Percentiles rank a stretch among this genome's conserved stretches.
phyloP scores from a whole-genome alignment of 768 basidiomycete genomes.

The Hypholoma fasciculare region DNA sequence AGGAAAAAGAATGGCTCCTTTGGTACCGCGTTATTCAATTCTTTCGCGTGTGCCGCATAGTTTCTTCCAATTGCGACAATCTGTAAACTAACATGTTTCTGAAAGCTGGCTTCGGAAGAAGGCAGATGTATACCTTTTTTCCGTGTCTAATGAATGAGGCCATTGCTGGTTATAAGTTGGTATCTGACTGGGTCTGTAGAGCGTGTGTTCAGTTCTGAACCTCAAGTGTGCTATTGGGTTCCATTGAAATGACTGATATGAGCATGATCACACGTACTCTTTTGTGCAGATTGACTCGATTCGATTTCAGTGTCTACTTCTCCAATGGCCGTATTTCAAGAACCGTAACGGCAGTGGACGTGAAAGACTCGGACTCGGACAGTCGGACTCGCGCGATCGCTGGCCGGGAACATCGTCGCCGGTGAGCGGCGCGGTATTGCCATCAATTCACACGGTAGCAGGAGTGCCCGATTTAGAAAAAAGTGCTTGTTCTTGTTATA shows the following conservation, averaged over 20 bases:
- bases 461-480: no score
- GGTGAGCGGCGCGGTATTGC: no score
- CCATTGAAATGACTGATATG: not conserved
- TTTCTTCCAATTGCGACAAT: constrained; percentile 97
- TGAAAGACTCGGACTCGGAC: not conserved
- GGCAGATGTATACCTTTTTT: constrained; percentile 30
- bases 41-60: constrained; percentile 89
- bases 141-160: constrained; percentile 37
- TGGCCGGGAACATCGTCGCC: no score
- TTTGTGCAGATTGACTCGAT: not conserved
- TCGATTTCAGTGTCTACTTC: not conserved
- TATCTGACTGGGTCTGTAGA: no score
- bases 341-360: not conserved
- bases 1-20: constrained; percentile 99
- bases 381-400: no score
- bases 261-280: not conserved
- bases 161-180: constrained; percentile 12
- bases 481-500: no score
- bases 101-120: not conserved
- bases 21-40: constrained; percentile 85
- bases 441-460: no score
- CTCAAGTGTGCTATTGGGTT: not conserved
- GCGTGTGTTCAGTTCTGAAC: no score
- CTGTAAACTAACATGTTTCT: constrained; percentile 32
- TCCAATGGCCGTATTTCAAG: not conserved